phyloP scores from a whole-genome alignment of 108 stramenopile species.

The Seminavis robusta region DNA sequence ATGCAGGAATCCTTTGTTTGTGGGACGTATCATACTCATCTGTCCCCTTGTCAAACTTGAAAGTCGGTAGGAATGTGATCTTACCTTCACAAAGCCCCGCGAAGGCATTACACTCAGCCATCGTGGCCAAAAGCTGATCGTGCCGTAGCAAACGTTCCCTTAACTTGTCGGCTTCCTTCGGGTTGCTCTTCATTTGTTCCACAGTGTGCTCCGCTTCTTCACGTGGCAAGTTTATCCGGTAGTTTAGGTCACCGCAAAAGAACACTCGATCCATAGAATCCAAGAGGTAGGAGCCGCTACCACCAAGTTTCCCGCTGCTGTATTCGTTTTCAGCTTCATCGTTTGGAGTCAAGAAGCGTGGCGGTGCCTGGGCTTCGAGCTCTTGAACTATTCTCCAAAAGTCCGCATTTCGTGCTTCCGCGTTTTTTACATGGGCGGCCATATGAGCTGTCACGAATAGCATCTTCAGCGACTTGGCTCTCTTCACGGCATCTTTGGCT shows the following conservation, averaged over 20 bases:
- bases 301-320: neutral
- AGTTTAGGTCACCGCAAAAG: conserved; percentile 87
- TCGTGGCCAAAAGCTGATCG: conserved; percentile 69
- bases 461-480: conserved; percentile 56
- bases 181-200: neutral
- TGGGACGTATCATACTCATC: conserved; percentile 75
- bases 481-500: neutral
- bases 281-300: conserved; percentile 53
- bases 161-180: conserved; percentile 5
- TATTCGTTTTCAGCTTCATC: conserved; percentile 20
- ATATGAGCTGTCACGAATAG: conserved; percentile 80
- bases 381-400: conserved; percentile 81
- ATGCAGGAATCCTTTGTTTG: conserved; percentile 86
- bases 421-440: conserved; percentile 87
- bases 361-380: conserved; percentile 78
- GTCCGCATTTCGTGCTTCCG: conserved; percentile 77
- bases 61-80: conserved; percentile 79
- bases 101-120: conserved; percentile 67
- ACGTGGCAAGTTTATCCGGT: conserved; percentile 76
- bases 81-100: conserved; percentile 72
- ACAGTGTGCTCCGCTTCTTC: conserved; percentile 63
- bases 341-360: conserved; percentile 54
- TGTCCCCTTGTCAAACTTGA: conserved; percentile 86
- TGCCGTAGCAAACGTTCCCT: conserved; percentile 45
- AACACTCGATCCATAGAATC: conserved; percentile 75